phyloP scores from a whole-genome alignment of 2,329 filamentous ascomycete species.

The Colletotrichum cordylinicola region DNA sequence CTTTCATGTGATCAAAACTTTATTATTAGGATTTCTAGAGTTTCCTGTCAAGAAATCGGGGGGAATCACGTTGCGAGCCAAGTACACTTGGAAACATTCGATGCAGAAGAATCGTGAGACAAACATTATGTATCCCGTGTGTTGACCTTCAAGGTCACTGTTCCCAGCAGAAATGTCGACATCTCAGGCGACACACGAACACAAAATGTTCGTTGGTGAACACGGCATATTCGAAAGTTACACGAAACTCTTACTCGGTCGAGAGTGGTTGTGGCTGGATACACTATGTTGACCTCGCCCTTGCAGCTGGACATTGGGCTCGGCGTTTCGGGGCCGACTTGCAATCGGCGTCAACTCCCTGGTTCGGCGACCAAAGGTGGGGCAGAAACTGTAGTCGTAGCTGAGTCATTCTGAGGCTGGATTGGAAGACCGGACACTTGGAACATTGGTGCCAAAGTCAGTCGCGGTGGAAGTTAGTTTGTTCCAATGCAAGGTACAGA shows the following conservation, averaged over 20 bases:
- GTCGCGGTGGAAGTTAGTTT: not conserved
- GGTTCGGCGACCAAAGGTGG: not conserved
- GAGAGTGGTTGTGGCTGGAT: rapidly evolving
- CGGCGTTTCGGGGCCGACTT: not conserved
- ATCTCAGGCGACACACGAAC: rapidly evolving
- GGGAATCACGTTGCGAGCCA: rapidly evolving
- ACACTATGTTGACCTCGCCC: rapidly evolving
- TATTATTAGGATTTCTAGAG: rapidly evolving
- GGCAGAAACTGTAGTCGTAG: not conserved
- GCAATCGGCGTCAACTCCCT: not conserved
- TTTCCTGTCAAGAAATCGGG: rapidly evolving
- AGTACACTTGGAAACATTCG: rapidly evolving
- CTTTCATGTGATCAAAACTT: not conserved
- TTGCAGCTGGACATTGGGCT: not conserved
- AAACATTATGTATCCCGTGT: rapidly evolving
- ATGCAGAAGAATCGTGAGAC: rapidly evolving
- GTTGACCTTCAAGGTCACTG: not conserved
- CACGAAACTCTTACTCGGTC: rapidly evolving
- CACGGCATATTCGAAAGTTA: rapidly evolving
- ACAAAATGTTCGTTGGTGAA: rapidly evolving
- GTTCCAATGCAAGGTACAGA: not conserved
- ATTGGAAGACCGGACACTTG: not conserved
- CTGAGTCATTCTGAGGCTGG: not conserved
- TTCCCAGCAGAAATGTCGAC: not conserved
- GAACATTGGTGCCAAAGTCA: not conserved